phyloP scores from a whole-genome alignment of 2,329 filamentous ascomycete species.

The Tolypocladium cylindrosporum region DNA sequence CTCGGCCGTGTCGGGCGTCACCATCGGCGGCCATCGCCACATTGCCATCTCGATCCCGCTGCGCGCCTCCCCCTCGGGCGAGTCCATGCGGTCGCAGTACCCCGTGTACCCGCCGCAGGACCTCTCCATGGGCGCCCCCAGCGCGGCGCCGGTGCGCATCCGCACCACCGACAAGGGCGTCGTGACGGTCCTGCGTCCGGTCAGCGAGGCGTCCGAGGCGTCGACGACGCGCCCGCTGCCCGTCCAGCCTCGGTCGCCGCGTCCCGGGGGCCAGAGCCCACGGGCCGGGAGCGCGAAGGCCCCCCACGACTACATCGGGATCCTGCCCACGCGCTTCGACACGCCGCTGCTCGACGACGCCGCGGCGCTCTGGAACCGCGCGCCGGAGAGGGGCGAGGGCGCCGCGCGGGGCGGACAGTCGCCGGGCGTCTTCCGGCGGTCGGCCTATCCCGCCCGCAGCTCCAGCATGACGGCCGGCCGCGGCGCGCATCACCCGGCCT shows the following conservation, averaged over 20 bases:
- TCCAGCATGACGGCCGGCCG: constrained; percentile 15
- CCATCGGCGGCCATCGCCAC: constrained; percentile 42
- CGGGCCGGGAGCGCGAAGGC: constrained; percentile 2
- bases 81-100: constrained; percentile 21
- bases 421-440: constrained; percentile 4
- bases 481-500: constrained; percentile 4
- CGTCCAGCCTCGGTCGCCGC: background rate
- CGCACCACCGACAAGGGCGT: constrained; percentile 24
- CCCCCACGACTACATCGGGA: constrained; percentile 11
- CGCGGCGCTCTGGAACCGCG: constrained; percentile 6
- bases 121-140: constrained; percentile 2
- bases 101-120: constrained; percentile 16
- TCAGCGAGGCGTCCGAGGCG: constrained; percentile 14
- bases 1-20: constrained; percentile 43
- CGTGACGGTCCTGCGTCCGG: constrained; percentile 23
- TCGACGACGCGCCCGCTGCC: background rate
- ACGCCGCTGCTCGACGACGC: constrained; percentile 10
- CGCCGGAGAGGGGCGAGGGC: constrained; percentile 1
- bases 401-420: background rate
- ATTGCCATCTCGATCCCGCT: constrained; percentile 52
- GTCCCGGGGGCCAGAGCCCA: background rate
- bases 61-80: constrained; percentile 34
- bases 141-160: constrained; percentile 15
- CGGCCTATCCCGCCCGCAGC: constrained; percentile 13
- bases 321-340: constrained; percentile 13